These are phyloP conservation scores for Gypsophila paniculata DNA, from an alignment of 179 eudicot species.

Conservation along the genomic window DNA sequence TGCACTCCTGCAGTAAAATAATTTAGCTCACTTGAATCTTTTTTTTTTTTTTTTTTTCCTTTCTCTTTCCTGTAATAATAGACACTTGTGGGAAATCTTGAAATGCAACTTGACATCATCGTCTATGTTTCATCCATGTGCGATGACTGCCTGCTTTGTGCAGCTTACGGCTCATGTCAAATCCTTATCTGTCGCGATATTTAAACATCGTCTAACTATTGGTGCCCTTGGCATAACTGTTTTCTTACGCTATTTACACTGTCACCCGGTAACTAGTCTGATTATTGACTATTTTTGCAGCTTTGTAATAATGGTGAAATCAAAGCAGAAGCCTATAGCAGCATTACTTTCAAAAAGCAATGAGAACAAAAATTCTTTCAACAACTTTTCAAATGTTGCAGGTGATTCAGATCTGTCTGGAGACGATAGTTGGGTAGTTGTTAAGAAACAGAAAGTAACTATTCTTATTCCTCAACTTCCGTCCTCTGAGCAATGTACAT, in stretches of 20 bases:
- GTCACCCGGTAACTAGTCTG: not conserved
- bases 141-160: no score
- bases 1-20: not conserved
- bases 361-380: conserved; percentile 21
- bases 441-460: conserved; percentile 69
- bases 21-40: not conserved
- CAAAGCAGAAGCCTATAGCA: conserved; percentile 32
- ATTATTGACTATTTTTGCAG: not conserved
- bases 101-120: not conserved
- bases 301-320: conserved; percentile 37
- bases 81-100: not conserved
- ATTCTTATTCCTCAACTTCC: conserved; percentile 63
- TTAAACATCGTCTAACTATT: not conserved
- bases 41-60: no score
- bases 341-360: conserved; percentile 26
- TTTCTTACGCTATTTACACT: not conserved
- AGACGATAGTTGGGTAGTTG: conserved; percentile 72
- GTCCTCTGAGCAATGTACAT: conserved; percentile 24
- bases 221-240: not conserved
- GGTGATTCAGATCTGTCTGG: conserved; percentile 20
- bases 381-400: conserved; percentile 19
- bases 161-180: not conserved
- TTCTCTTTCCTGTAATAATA: not conserved
- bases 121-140: not conserved
- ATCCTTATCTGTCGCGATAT: not conserved